phyloP scores from a whole-genome alignment of 2,329 filamentous ascomycete species.

The Fonsecaea erecta region DNA sequence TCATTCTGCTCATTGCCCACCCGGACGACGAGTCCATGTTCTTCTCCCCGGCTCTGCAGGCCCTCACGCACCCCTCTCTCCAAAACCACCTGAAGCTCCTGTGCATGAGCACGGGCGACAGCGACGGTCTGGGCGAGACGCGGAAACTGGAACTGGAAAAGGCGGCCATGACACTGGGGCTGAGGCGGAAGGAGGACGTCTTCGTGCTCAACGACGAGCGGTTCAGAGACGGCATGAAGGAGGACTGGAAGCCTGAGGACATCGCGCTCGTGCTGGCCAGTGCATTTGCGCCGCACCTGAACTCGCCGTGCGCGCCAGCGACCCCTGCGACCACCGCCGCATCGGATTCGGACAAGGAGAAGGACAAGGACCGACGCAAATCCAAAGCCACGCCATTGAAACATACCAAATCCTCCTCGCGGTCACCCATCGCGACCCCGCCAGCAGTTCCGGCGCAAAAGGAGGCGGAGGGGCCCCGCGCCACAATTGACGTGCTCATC shows the following conservation, averaged over 20 bases:
- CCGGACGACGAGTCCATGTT: slow-evolving; percentile 99
- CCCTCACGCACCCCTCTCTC: slow-evolving; percentile 76
- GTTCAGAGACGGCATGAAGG: slow-evolving; percentile 89
- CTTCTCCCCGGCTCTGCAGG: slow-evolving; percentile 85
- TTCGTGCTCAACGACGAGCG: slow-evolving; percentile 77
- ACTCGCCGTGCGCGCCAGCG: slow-evolving; percentile 44
- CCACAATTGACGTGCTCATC: slow-evolving; percentile 77
- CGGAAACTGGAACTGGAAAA: slow-evolving; percentile 82
- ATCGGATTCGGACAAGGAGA: slow-evolving; percentile 16
- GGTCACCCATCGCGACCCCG: slow-evolving; percentile 4
- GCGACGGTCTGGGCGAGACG: slow-evolving; percentile 82
- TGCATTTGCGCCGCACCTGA: slow-evolving; percentile 72
- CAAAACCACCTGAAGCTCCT: slow-evolving; percentile 94
- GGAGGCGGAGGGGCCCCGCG: slow-evolving; percentile 52
- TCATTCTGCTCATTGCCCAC: slow-evolving; percentile 92
- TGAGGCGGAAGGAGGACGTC: slow-evolving; percentile 76
- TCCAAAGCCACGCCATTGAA: slow-evolving; percentile 25
- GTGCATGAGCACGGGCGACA: slow-evolving; percentile 86
- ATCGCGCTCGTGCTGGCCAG: slow-evolving; percentile 72
- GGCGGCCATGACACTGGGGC: slow-evolving; percentile 76
- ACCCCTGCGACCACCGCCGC: not conserved
- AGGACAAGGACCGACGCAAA: slow-evolving; percentile 28
- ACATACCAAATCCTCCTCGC: slow-evolving; percentile 27
- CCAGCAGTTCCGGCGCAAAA: slow-evolving; percentile 29
- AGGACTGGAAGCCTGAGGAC: slow-evolving; percentile 71